Evolutionary conservation across 2,329 filamentous ascomycete genomes (phyloP).

Genomic region (Monascus ruber): DNA sequence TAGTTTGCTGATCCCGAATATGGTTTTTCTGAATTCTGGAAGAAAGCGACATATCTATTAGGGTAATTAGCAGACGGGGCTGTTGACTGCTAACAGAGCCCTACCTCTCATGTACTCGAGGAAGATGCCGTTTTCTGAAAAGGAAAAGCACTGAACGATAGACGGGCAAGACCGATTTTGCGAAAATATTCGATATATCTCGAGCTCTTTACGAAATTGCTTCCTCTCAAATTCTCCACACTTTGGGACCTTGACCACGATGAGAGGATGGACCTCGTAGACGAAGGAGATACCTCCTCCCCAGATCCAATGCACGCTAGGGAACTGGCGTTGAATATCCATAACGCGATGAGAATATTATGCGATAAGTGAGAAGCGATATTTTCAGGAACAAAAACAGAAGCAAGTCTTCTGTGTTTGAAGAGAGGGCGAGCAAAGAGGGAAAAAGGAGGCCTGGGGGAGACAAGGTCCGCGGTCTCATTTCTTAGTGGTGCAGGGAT

Average conservation of each 20-base stretch:
- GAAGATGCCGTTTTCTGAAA: constrained; percentile 13
- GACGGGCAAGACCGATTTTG: constrained; percentile 11
- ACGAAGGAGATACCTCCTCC: constrained; percentile 15
- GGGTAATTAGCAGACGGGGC: constrained; percentile 6
- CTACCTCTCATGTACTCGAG: constrained; percentile 20
- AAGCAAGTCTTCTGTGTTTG: constrained; percentile 1
- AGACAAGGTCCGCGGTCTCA: too few species aligned
- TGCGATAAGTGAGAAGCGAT: background rate
- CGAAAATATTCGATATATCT: constrained; percentile 14
- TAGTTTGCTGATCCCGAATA: constrained; percentile 9
- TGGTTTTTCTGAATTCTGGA: constrained; percentile 15
- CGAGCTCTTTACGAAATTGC: constrained; percentile 14
- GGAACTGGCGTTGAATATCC: constrained; percentile 9
- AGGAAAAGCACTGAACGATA: constrained; percentile 14
- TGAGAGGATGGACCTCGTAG: constrained; percentile 17
- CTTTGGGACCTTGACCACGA: constrained; percentile 18
- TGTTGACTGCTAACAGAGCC: constrained; percentile 1
- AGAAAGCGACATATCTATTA: constrained; percentile 13
- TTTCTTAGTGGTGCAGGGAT: too few species aligned
- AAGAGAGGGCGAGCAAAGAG: constrained; percentile 1
- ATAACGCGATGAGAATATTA: too few species aligned
- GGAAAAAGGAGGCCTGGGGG: background rate
- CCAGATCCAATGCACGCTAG: constrained; percentile 14
- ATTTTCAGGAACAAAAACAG: background rate
- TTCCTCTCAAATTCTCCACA: constrained; percentile 13